Evolutionary conservation across 257 asterid species (phyloP), one percentile per base, ranked within the genome.

Genomic region (Buddleja alternifolia): DNA sequence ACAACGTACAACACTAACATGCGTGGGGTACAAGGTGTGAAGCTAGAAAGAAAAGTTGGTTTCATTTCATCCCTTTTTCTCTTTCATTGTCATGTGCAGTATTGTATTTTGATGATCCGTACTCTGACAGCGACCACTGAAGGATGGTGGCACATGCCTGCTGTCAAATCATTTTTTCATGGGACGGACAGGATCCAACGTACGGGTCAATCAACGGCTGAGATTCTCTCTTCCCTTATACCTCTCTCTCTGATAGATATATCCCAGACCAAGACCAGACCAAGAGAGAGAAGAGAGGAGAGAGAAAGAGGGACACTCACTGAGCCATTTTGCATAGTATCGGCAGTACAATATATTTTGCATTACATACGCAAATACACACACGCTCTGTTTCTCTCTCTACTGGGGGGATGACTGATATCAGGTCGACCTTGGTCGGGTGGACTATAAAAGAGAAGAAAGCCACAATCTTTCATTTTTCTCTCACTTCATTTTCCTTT

Each of bases 91-190:
- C 72, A 80, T 78, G 84, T 77, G 75, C 71, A 72, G 74, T 71
- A 78, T 69, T 66, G 61, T 83, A 78, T 75, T 81, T 75, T 61
- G 73, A 51, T 60, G 71, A 82, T 86, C 92, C 96, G 97, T 89
- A 92, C 98, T 83, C 92, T 84, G 96, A 92, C 90, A 87, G 81
- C 81, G 96, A 92, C 98, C 87, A 84, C 81, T 84, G 94, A 84
- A 80, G 93, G 85, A 89, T 92, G 92, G 96, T 83, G 88, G 90
- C 97, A 92, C 98, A 92, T 92, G 98, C 96, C 66, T 75, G 85
- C 84, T 89, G 97, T 92, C 95, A 89, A 76, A 87, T 89, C 95
- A 82, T 73, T 72, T 72, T 53, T 55, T 42, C 68, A 24, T 61
- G 72, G 46, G 29, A 87, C 88, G 95, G 85, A 53, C 73, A 7